Evolutionary conservation across 345 rosid species (phyloP), one percentile per base, ranked within the genome.

Genomic region (Salix brachista): DNA sequence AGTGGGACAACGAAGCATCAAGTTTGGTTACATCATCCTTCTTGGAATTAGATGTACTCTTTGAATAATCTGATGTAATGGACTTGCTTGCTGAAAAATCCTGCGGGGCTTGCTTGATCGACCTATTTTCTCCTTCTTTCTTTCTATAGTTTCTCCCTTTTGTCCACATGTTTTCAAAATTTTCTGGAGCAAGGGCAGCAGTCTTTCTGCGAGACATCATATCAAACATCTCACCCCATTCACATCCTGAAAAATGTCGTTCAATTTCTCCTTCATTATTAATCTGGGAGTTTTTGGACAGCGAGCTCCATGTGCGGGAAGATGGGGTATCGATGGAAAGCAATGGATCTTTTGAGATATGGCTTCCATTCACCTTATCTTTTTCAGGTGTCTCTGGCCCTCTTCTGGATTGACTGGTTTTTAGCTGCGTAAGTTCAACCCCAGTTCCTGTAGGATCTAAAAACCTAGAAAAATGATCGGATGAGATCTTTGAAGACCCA

Each of bases 101-200:
- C 74, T 86, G 87, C 4, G 85, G 80, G 73, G 75, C 82, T 75
- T 83, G 87, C 76, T 90, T 85, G 44, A 34, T 75, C 25, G 77
- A n/a, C 68, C 61, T 67, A 78, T 84, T 82, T 79, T 84, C 86
- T 19, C 82, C 83, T 67, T 86, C 87, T 83, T 85, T 92, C 82
- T 80, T 88, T 81, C 67, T 86, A 83, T 93, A 94, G 58, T 92
- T 88, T 88, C 91, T 91, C 82, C 99, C 99, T 85, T 94, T 96
- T 19, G 98, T 83, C 99, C 99, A 96, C 90, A 96, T 86, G 80
- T 92, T 94, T 67, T 96, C 99, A 78, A 96, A 89, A 86, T 96
- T 87, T 84, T 94, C 99, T 9, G 98, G 97, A 69, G 99, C 93
- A 83, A 96, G 98, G 48, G 88, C 89, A 75, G 88, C 92, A 73